A percentile compares a stretch with the other conserved stretches of the same genome.
Evolutionary conservation across 1,284 basidiomycete species (phyloP).

Genomic region (Phellopilus nigrolimitatus): DNA sequence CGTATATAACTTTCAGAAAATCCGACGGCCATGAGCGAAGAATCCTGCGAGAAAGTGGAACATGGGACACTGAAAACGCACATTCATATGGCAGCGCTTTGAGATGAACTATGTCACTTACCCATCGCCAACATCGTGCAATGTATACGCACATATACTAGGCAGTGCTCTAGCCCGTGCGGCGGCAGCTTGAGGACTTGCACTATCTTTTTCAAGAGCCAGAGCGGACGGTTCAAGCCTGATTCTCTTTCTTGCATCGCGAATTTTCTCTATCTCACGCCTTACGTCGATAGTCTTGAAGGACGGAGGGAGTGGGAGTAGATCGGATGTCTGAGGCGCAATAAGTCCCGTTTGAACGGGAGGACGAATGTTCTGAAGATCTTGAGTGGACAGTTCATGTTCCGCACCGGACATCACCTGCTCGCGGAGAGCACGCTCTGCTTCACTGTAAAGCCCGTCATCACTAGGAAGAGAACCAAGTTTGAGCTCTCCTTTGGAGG

Average conservation of each 20-base stretch:
- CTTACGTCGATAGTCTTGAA: conserved; percentile 89
- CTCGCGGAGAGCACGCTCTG: conserved; percentile 67
- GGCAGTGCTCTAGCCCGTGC: conserved; percentile 66
- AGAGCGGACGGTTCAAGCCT: conserved; percentile 73
- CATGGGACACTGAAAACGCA: conserved; percentile 65
- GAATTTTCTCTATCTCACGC: conserved; percentile 85
- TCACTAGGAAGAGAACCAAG: conserved; percentile 76
- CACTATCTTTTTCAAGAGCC: conserved; percentile 42
- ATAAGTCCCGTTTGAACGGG: conserved; percentile 46
- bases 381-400: conserved; percentile 58
- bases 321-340: conserved; percentile 66
- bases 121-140: conserved; percentile 91
- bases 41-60: conserved; percentile 87
- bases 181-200: conserved; percentile 53
- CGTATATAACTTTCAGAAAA: conserved; percentile 96
- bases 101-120: conserved; percentile 36
- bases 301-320: conserved; percentile 72
- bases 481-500: conserved; percentile 71
- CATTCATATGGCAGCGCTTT: conserved; percentile 5
- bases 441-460: conserved; percentile 76
- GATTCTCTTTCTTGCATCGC: conserved; percentile 89
- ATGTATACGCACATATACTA: conserved; percentile 88
- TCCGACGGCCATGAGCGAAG: conserved; percentile 92
- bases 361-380: conserved; percentile 50
- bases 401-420: conserved; percentile 59